Percentiles rank a stretch among this genome's conserved stretches.
phyloP scores from a whole-genome alignment of 495 filamentous ascomycete genomes.

The Penicillium egyptiacum region DNA sequence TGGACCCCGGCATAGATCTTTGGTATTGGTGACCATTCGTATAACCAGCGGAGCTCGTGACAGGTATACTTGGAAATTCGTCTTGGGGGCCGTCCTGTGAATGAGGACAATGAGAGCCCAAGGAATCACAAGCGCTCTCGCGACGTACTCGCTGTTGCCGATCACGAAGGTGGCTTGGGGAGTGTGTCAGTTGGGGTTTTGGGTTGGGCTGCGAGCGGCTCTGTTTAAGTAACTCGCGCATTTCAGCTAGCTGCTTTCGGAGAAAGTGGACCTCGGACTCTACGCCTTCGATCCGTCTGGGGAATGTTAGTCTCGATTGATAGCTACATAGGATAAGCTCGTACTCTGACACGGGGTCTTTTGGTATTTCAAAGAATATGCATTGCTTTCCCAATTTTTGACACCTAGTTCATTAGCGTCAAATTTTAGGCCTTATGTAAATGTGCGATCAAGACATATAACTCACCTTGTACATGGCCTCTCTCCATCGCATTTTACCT shows the following conservation, averaged over 20 bases:
- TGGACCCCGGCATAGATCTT: slow-evolving; percentile 10
- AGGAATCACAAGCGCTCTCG: slow-evolving; percentile 15
- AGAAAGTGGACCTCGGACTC: slow-evolving; percentile 36
- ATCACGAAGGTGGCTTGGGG: slow-evolving; percentile 11
- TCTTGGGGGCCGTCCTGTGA: slow-evolving; percentile 5
- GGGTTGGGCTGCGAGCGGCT: slow-evolving; percentile 1
- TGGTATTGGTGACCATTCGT: slow-evolving; percentile 8
- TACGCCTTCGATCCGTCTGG: slow-evolving; percentile 35
- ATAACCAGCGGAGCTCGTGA: neutral
- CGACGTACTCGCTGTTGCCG: slow-evolving; percentile 5
- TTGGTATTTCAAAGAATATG: slow-evolving; percentile 40
- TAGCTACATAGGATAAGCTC: neutral
- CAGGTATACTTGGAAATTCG: neutral
- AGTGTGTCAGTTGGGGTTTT: slow-evolving; percentile 2
- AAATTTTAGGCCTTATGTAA: neutral
- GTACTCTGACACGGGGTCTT: slow-evolving; percentile 37
- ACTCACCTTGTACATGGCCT: slow-evolving; percentile 39
- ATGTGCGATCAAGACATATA: neutral
- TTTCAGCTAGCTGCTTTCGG: slow-evolving; percentile 30
- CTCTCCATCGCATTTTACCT: slow-evolving; percentile 45
- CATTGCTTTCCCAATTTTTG: slow-evolving; percentile 37
- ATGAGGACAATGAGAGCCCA: slow-evolving; percentile 10
- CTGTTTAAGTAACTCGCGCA: slow-evolving; percentile 26
- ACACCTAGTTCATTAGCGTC: slow-evolving; percentile 14
- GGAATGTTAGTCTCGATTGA: neutral